These are phyloP conservation scores for Pseudogymnoascus sp. DNA, from an alignment of 2,329 filamentous ascomycete species.

Conservation along the genomic window DNA sequence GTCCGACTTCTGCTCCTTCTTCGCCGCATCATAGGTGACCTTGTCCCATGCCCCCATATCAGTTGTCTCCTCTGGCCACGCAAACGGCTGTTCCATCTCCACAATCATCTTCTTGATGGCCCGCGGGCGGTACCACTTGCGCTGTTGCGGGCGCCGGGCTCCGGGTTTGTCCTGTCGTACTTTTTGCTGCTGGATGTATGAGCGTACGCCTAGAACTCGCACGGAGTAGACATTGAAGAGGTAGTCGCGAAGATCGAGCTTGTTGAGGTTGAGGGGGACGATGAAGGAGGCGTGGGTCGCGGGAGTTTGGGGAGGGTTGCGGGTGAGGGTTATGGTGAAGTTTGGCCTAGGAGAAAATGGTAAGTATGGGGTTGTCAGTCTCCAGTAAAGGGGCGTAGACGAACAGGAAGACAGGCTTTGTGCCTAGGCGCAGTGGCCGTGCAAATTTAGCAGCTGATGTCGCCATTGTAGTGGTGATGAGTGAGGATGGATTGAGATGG, in stretches of 20 bases:
- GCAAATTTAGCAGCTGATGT: not conserved
- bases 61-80: constrained; percentile 66
- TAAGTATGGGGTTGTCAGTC: not conserved
- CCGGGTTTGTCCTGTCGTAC: constrained; percentile 42
- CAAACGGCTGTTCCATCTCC: constrained; percentile 78
- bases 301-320: constrained; percentile 55
- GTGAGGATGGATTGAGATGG: constrained; percentile 3
- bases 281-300: constrained; percentile 81
- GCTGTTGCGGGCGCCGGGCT: constrained; percentile 34
- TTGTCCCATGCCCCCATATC: constrained; percentile 56
- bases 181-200: constrained; percentile 64
- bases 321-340: constrained; percentile 71
- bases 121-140: constrained; percentile 59
- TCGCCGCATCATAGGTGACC: constrained; percentile 45
- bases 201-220: constrained; percentile 62
- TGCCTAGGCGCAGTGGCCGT: constrained; percentile 23
- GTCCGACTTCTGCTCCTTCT: constrained; percentile 37
- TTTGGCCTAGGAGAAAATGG: constrained; percentile 51
- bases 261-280: constrained; percentile 87
- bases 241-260: constrained; percentile 94
- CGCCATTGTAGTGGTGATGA: constrained; percentile 6
- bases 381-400: constrained; percentile 13
- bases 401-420: constrained; percentile 41
- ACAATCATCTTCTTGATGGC: constrained; percentile 89
- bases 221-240: constrained; percentile 79